Base-by-base conservation (phyloP, 371 early-diverging fungal genomes). In the Syncephalastrum contaminatum region DNA sequence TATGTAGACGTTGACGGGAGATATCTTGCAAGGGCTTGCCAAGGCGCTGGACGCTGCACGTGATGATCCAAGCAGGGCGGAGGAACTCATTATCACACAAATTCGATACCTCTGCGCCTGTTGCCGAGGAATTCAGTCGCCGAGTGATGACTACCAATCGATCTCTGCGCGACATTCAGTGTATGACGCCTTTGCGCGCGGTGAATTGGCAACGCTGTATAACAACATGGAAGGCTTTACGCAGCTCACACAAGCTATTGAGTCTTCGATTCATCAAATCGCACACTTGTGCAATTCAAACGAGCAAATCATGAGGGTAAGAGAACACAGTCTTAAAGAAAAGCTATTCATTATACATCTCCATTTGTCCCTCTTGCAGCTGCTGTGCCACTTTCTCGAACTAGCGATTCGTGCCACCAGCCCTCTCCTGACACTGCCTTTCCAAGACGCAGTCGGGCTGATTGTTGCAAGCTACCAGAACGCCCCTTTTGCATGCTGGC, bases 101-200 rank as follows among this genome's bases (percentile, higher is more conserved):
- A 45, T 83, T 5, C 63, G 72, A 46, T 74, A 81, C 50, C 57
- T 83, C 12, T 70, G 80, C 3, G 79, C 79, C 2, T 83, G 81
- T 45, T 75, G 80, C 46, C 67, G 77, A 43, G 83, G 83, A 4
- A 75, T 83, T 24, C 81, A 80, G 53, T 74, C 83, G 4, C 75
- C 77, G 4, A 70, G 70, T 44, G 81, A 77, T 42, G 76, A 79
- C 43, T 78, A 74, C 24, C 72, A 71, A 57, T 73, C 72, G 0
- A 24, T 71, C 6, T 43, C 44, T 4, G 70, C 63, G 3, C 56
- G 75, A 24, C 63, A 69, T 43, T 44, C 58, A 3, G 39, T 60
- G 0, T 78, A 75, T 22, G 79, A 78, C 24, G 56, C 59, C 14
- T 78, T 69, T 62, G 79, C 75, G 5, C 67, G 63, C 46, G 75